Evolutionary conservation across 805 yeast species (phyloP), one percentile per base, ranked within the genome.

Genomic region (Suhomyces sp.): DNA sequence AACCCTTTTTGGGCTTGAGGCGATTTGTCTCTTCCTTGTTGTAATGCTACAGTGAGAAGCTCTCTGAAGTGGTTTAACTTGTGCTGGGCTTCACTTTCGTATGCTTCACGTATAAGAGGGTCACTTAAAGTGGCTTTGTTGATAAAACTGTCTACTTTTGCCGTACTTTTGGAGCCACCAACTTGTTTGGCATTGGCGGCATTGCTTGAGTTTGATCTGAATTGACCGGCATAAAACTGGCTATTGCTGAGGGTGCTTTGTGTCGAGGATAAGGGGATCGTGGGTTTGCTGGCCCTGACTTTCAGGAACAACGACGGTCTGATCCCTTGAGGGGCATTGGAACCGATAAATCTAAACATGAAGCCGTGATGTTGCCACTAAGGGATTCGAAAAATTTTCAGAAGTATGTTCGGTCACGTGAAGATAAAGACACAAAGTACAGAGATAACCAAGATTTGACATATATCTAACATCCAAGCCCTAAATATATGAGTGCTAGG

Each of bases 311-410:
- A 57, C 26, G 60, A 73, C 10, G 78, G 77, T 54, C 74, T 67
- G 47, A 74, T 57, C 44, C 70, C 64, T 51, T 64, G 68, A 51
- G 63, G 71, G 17, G 77, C 68, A 57, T 72, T 73, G n/a, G 70
- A 49, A 15, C 74, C 60, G 23, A 73, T 66, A 46, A 74, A 64
- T 57, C 77, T 67, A 53, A 74, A 73, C 78, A 74, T 74, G 44
- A 17, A 24, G 46, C 31, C 17, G 27, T 42, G 46, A 42, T 22
- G 46, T 42, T 23, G 46, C 46, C 46, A 42, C 46, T 42, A 42
- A n/a, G 27, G 19, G 19, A 24, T 22, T 42, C 19, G 48, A 46
- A 50, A 50, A 29, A 29, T 50, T 50, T 46, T 46, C 49, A 29
- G 31, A 27, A 31, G 27, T 27, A 29, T 48, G 44, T 36, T 47